phyloP scores from a whole-genome alignment of 345 rosid species.

The Citrus glauca region DNA sequence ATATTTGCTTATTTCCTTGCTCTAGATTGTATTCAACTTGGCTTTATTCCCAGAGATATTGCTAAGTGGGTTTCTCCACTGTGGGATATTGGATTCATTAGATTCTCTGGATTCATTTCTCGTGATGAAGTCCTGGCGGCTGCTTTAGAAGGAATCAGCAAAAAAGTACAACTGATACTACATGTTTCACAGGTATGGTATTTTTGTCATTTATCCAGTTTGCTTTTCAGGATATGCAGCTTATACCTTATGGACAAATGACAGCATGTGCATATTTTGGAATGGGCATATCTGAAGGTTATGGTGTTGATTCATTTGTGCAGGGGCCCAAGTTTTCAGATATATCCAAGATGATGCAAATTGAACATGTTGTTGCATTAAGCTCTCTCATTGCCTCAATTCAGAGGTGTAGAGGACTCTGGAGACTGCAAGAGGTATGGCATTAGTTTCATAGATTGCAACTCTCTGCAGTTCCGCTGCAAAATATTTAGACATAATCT shows the following conservation, averaged over 20 bases:
- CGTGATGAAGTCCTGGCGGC: slow-evolving; percentile 73
- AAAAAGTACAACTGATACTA: slow-evolving; percentile 64
- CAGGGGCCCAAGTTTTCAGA: slow-evolving; percentile 66
- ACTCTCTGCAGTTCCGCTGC: not conserved
- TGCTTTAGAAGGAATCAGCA: slow-evolving; percentile 60
- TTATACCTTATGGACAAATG: not conserved
- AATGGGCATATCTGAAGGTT: slow-evolving; percentile 14
- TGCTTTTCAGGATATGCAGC: slow-evolving; percentile 13
- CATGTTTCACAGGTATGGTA: slow-evolving; percentile 64
- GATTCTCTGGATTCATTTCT: slow-evolving; percentile 66
- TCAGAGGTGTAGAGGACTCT: slow-evolving; percentile 76
- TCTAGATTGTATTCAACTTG: slow-evolving; percentile 68
- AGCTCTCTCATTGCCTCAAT: slow-evolving; percentile 65
- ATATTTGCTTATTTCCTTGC: slow-evolving; percentile 16
- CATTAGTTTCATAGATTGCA: not conserved
- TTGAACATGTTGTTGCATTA: slow-evolving; percentile 47
- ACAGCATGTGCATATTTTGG: slow-evolving; percentile 1
- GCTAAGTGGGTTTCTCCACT: slow-evolving; percentile 93
- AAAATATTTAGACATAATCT: not conserved
- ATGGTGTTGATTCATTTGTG: slow-evolving; percentile 24
- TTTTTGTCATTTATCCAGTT: slow-evolving; percentile 19
- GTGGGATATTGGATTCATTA: slow-evolving; percentile 77
- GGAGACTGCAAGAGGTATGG: slow-evolving; percentile 82
- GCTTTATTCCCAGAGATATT: slow-evolving; percentile 73
- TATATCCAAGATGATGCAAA: slow-evolving; percentile 45